A percentile compares a stretch with the other conserved stretches of the same genome.
These are phyloP conservation scores for Penicillium sp. DNA, from an alignment of 2,329 filamentous ascomycete genomes.

Conservation along the genomic window DNA sequence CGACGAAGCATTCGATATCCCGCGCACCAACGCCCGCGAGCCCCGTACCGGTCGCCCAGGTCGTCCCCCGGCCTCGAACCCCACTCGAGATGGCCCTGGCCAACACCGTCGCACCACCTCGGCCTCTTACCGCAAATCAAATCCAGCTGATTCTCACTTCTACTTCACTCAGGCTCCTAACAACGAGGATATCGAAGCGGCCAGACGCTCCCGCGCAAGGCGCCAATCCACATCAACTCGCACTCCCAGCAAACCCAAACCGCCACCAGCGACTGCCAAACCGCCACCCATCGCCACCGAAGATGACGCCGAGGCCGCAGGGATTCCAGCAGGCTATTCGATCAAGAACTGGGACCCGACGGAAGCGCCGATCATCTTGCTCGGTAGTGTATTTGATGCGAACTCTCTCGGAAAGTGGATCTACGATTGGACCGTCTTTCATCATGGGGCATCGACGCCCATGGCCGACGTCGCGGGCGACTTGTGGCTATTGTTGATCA, in stretches of 20 bases:
- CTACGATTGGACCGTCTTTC: slow-evolving; percentile 97
- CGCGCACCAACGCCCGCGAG: slow-evolving; percentile 40
- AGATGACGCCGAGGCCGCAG: slow-evolving; percentile 54
- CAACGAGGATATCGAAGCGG: slow-evolving; percentile 47
- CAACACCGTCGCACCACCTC: slow-evolving; percentile 22
- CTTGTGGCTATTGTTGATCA: slow-evolving; percentile 88
- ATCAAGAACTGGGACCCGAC: slow-evolving; percentile 97
- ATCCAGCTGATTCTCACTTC: slow-evolving; percentile 44
- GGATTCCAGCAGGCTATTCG: slow-evolving; percentile 81
- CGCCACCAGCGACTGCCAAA: slow-evolving; percentile 29
- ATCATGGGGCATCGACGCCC: slow-evolving; percentile 69
- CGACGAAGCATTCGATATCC: slow-evolving; percentile 47
- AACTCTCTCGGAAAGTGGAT: slow-evolving; percentile 99
- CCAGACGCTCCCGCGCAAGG: slow-evolving; percentile 44
- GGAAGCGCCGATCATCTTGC: slow-evolving; percentile 84
- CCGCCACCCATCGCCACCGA: slow-evolving; percentile 49
- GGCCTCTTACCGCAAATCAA: slow-evolving; percentile 35
- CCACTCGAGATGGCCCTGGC: slow-evolving; percentile 17
- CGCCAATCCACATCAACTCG: slow-evolving; percentile 48
- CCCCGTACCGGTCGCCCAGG: slow-evolving; percentile 27
- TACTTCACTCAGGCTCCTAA: slow-evolving; percentile 48
- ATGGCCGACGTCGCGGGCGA: slow-evolving; percentile 88
- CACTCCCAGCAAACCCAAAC: slow-evolving; percentile 38
- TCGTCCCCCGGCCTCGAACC: slow-evolving; percentile 17
- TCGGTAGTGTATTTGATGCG: slow-evolving; percentile 92